phyloP scores from a whole-genome alignment of 257 asterid species.

The Leptodermis oblonga region DNA sequence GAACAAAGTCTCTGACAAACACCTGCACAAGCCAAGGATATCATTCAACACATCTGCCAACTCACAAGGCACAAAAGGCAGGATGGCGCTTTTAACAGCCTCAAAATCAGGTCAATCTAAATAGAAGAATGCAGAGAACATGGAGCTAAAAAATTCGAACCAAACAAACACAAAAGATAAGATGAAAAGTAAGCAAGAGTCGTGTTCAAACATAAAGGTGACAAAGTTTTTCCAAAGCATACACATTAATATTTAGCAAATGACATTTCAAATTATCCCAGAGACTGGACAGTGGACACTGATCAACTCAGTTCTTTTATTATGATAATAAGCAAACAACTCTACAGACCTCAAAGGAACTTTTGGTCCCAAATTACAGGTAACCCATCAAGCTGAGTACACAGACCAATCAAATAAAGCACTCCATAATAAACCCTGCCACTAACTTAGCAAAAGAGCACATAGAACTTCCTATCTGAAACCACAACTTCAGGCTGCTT shows the following conservation, averaged over 20 bases:
- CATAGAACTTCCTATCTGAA: neutral
- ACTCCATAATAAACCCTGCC: neutral
- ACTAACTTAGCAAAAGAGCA: neutral
- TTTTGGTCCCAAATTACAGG: neutral
- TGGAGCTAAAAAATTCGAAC: neutral
- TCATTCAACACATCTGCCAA: conserved; percentile 13
- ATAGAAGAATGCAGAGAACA: neutral
- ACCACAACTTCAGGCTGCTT: conserved; percentile 3
- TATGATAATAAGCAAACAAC: neutral
- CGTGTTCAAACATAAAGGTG: neutral
- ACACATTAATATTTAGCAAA: neutral
- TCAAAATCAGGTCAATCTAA: neutral
- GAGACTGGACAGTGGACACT: neutral
- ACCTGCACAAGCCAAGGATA: conserved; percentile 34
- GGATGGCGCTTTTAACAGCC: neutral
- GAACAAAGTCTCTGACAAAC: conserved; percentile 72
- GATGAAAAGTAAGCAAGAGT: neutral
- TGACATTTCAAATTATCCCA: neutral
- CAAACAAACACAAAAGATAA: neutral
- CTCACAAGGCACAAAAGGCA: neutral
- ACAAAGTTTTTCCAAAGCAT: neutral
- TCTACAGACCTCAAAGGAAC: neutral
- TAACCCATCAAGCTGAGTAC: neutral
- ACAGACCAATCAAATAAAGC: neutral
- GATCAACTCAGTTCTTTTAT: neutral